Evolutionary conservation across 208 protist genomes (phyloP).

Genomic region (Novymonas esmeraldas): DNA sequence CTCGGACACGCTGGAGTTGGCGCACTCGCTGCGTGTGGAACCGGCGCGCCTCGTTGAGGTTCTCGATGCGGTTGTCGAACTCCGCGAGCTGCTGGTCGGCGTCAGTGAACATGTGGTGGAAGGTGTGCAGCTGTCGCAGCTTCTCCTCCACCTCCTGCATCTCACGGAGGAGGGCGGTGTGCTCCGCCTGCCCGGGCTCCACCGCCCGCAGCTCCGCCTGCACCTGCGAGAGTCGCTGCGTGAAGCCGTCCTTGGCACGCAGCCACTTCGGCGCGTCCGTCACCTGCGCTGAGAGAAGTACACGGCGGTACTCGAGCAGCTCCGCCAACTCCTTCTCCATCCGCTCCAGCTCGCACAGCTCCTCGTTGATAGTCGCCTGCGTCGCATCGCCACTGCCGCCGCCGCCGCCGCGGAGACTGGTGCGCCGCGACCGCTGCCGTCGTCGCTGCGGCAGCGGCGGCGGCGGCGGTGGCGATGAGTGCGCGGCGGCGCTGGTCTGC

Average conservation of each 20-base stretch:
- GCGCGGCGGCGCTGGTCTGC: slow-evolving; percentile 5
- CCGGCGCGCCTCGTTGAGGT: slow-evolving; percentile 58
- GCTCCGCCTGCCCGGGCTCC: slow-evolving; percentile 4
- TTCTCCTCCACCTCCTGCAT: slow-evolving; percentile 33
- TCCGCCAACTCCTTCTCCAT: slow-evolving; percentile 71
- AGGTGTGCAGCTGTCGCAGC: slow-evolving; percentile 47
- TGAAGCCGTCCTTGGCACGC: slow-evolving; percentile 48
- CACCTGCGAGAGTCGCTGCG: slow-evolving; percentile 38
- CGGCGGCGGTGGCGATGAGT: not conserved
- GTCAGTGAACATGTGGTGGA: slow-evolving; percentile 52
- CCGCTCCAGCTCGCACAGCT: slow-evolving; percentile 44
- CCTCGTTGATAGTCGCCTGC: slow-evolving; percentile 53
- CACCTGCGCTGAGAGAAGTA: slow-evolving; percentile 33
- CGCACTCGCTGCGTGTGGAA: slow-evolving; percentile 70
- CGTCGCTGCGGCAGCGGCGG: not conserved
- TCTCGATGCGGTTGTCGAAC: slow-evolving; percentile 75
- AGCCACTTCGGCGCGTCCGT: slow-evolving; percentile 49
- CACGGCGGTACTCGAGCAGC: slow-evolving; percentile 41
- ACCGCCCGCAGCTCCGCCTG: slow-evolving; percentile 26
- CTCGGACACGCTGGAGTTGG: slow-evolving; percentile 43
- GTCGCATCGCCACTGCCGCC: not conserved
- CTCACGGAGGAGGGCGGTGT: slow-evolving; percentile 29
- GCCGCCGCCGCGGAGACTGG: not conserved
- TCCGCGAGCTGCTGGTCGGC: slow-evolving; percentile 62
- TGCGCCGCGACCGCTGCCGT: too few species aligned